Evolutionary conservation across 1,139 yeast genomes (phyloP).

Genomic region (Hyphopichia khmerensis): DNA sequence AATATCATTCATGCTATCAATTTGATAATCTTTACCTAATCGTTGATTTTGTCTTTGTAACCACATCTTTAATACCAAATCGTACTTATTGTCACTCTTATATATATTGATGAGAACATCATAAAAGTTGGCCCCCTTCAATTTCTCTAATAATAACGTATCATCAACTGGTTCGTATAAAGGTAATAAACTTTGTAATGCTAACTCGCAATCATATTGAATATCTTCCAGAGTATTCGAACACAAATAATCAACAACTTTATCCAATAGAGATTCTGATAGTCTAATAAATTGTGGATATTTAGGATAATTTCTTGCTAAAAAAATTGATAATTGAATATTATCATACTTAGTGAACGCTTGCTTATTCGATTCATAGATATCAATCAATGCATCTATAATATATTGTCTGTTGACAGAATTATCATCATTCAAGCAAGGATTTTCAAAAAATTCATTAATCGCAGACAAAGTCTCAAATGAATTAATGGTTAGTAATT

Average conservation of each 20-base stretch:
- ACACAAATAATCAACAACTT: constrained; percentile 53
- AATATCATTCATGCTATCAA: constrained; percentile 21
- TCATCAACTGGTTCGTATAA: constrained; percentile 57
- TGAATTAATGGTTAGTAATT: constrained; percentile 51
- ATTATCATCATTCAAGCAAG: constrained; percentile 55
- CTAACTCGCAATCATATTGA: constrained; percentile 67
- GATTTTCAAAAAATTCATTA: constrained; percentile 79
- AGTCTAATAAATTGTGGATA: constrained; percentile 74
- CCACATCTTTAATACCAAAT: constrained; percentile 48
- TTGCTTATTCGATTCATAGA: constrained; percentile 33
- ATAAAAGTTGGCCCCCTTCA: constrained; percentile 54
- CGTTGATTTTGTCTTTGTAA: constrained; percentile 16
- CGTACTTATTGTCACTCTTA: constrained; percentile 49
- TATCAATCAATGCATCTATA: constrained; percentile 62
- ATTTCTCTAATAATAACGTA: constrained; percentile 44
- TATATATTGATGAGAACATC: constrained; percentile 60
- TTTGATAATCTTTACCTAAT: constrained; percentile 7
- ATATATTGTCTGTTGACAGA: constrained; percentile 60
- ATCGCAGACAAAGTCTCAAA: constrained; percentile 61
- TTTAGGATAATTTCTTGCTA: constrained; percentile 76
- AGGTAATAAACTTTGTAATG: constrained; percentile 66
- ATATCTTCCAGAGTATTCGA: constrained; percentile 32
- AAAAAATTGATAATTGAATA: constrained; percentile 58
- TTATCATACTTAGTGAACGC: constrained; percentile 33
- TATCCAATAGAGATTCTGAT: constrained; percentile 55